Evolutionary conservation across 1,139 yeast genomes (phyloP), one percentile per base, ranked within the genome.

Genomic region (Saccharomyces hybrid): DNA sequence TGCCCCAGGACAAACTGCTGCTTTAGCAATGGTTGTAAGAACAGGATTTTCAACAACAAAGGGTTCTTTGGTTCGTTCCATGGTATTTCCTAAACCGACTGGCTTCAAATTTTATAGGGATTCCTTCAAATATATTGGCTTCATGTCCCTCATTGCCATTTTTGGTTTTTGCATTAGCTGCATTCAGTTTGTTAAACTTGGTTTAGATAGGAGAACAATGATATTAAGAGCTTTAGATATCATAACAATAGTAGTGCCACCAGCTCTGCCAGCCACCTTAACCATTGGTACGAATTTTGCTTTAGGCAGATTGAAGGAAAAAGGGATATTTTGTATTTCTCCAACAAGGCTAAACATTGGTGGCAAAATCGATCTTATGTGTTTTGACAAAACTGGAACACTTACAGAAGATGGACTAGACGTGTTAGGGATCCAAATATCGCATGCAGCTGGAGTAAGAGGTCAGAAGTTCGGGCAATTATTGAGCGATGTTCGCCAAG

Each of bases 311-410:
- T 75, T 95, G 59, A 83, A 88, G 58, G 74, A 78, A 56, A 78
- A 78, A 58, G 75, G 81, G 49, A 86, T 95, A 5, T 93, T 83
- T 64, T 95, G 99, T 70, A 93, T 90, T 56, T 83, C 97, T 1
- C 99, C 99, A 1, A 87, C 93, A 0, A 78, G 96, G 58, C 95
- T 95, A 48, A 95, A 95, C 67, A 84, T 93, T 31, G 97, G 97
- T 38, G 99, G 99, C 4, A 90, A 93, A 64, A 70, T 95, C 28
- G 98, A 93, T 66, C 82, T 88, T 2, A 76, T 90, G 66, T 89
- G 97, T 65, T 93, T 95, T 71, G 99, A 93, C 73, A 93, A 93
- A 68, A 93, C 99, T 0, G 99, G 99, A 1, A 93, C 99, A 0
- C 75, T 93, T 61, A 93, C 99, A 0, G 99, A 93, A 68, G 99